These are phyloP conservation scores for Lasiodiplodia hormozganensis DNA, from an alignment of 2,329 filamentous ascomycete species.

Conservation along the genomic window DNA sequence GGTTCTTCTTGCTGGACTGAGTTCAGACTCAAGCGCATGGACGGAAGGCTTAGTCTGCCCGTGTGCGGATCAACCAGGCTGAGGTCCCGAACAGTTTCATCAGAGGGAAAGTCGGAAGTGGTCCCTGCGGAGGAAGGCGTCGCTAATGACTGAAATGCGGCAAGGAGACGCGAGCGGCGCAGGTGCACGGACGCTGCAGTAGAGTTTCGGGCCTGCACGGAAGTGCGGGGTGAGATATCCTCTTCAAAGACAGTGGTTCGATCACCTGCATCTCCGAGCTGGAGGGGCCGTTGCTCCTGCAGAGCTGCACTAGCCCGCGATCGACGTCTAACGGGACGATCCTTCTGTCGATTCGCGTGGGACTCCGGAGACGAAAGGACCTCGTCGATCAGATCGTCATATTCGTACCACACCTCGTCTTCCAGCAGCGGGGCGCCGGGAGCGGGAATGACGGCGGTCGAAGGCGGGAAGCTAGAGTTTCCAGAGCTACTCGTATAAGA, in stretches of 20 bases:
- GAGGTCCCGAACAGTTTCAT: constrained; percentile 6
- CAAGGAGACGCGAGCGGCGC: constrained; percentile 59
- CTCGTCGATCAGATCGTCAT: constrained; percentile 84
- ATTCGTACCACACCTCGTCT: constrained; percentile 94
- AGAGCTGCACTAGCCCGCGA: constrained; percentile 6
- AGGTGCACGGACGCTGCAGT: constrained; percentile 45
- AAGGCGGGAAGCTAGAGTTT: constrained; percentile 63
- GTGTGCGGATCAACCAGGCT: constrained; percentile 18
- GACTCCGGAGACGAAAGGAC: constrained; percentile 49
- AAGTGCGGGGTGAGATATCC: constrained; percentile 23
- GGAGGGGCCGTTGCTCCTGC: not conserved
- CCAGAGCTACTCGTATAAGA: constrained; percentile 72
- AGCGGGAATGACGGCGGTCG: constrained; percentile 71
- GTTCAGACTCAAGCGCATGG: constrained; percentile 24
- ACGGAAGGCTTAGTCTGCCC: constrained; percentile 28
- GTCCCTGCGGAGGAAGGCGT: constrained; percentile 39
- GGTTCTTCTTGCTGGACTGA: constrained; percentile 32
- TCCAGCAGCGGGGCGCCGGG: constrained; percentile 70
- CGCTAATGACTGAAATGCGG: constrained; percentile 50
- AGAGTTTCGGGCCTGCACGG: constrained; percentile 24
- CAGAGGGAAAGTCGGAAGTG: constrained; percentile 1
- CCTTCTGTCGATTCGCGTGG: constrained; percentile 9
- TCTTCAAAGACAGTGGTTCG: constrained; percentile 20
- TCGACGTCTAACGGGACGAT: constrained; percentile 14
- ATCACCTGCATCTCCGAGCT: constrained; percentile 9